phyloP scores from a whole-genome alignment of 1,284 basidiomycete species.

The Pterulicium gracile region DNA sequence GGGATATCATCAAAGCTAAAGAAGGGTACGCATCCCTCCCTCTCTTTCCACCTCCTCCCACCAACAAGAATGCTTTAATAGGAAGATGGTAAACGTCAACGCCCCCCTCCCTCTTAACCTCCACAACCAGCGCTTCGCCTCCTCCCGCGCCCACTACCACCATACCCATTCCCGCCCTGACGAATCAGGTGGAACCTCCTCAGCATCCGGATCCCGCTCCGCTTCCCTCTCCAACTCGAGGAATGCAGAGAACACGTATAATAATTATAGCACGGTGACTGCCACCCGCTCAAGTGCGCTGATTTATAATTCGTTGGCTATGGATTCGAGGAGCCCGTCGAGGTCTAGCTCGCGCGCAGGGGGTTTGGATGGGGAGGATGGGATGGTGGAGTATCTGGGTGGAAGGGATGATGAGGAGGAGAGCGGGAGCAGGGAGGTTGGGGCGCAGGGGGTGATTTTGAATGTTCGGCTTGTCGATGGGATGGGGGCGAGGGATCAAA shows the following conservation, averaged over 20 bases:
- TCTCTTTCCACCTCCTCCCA: slow-evolving; percentile 1
- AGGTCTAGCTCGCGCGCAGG: not conserved
- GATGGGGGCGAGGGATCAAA: not conserved
- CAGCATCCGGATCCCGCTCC: not conserved
- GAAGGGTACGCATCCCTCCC: slow-evolving; percentile 36
- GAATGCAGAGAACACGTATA: not conserved
- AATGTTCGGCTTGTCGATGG: not conserved
- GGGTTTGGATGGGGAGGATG: not conserved
- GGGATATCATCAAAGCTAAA: slow-evolving; percentile 48
- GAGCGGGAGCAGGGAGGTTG: too few relatives aligned
- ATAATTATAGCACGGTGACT: not conserved
- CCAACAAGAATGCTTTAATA: slow-evolving; percentile 17
- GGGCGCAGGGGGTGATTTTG: too few relatives aligned
- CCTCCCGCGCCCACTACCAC: slow-evolving; percentile 18
- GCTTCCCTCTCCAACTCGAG: not conserved
- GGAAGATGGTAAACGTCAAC: slow-evolving; percentile 66
- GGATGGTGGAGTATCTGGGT: not conserved
- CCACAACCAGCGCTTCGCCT: slow-evolving; percentile 33
- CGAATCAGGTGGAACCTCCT: not conserved
- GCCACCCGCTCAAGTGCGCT: not conserved
- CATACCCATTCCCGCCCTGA: not conserved
- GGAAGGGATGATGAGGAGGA: not conserved
- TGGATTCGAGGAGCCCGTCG: not conserved
- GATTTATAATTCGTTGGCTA: not conserved
- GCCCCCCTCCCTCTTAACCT: slow-evolving; percentile 57